These are phyloP conservation scores for Talaromyces sp. DNA, from an alignment of 2,329 filamentous ascomycete species.

Conservation along the genomic window DNA sequence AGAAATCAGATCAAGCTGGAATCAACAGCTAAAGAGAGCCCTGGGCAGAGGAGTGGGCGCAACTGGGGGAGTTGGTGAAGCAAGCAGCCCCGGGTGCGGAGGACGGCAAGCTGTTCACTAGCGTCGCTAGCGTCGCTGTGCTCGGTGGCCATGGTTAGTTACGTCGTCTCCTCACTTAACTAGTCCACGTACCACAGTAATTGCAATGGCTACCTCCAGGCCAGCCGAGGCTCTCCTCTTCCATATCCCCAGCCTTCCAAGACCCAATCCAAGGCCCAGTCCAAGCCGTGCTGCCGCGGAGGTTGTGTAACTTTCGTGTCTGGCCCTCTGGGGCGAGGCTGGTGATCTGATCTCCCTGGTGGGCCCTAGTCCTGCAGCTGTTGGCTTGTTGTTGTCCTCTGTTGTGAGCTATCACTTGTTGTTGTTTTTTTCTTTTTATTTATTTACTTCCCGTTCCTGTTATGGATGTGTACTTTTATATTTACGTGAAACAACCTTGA, in stretches of 20 bases:
- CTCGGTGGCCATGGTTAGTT: not conserved
- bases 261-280: too few relatives aligned
- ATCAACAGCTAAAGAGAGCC: not conserved
- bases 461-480: too few relatives aligned
- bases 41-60: not conserved
- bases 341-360: too few relatives aligned
- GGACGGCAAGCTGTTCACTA: not conserved
- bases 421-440: not conserved
- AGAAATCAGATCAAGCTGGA: not conserved
- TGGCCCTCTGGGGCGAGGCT: too few relatives aligned
- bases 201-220: not conserved
- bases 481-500: not conserved
- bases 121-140: not conserved
- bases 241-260: not conserved
- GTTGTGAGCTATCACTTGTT: not conserved
- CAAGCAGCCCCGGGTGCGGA: not conserved
- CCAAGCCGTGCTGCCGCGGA: too few relatives aligned
- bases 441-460: too few relatives aligned
- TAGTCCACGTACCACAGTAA: too few relatives aligned
- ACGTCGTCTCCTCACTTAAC: not conserved
- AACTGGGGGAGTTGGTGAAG: not conserved
- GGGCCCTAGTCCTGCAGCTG: not conserved
- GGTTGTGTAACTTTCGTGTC: too few relatives aligned
- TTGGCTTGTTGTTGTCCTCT: not conserved
- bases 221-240: not conserved